Base-by-base conservation (phyloP, 1,139 yeast genomes). In the Geotrichum macrosporum region DNA sequence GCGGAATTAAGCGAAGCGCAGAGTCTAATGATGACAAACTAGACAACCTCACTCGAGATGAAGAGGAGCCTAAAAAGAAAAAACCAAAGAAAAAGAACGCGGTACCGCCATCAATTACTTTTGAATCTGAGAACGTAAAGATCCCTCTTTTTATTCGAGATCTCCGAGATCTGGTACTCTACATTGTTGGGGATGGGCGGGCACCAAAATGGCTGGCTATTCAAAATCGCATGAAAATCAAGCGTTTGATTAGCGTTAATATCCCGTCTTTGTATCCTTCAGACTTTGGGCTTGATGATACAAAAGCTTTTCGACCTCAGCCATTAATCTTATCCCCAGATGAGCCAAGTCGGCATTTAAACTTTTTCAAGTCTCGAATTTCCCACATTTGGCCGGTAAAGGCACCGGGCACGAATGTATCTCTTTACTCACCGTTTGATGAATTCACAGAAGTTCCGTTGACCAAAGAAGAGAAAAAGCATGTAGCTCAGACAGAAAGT, bases 401-500 rank as follows among this genome's bases (percentile, higher is more conserved):
- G 35, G 68, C 78, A 5, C 92, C 94, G 0, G 95, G 94, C 0
- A 73, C 78, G 2, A 75, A 74, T 46, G 78, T 76, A 24, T 68
- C 78, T 4, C 57, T 84, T 3, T 79, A 70, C 57, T 78, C 80
- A 37, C 74, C 49, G 4, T 41, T 46, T 33, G 39, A 41, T 15
- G 49, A 46, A n/a, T 73, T 86, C 42, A 69, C 78, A 3, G 73
- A 73, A 46, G 72, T 77, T 9, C 80, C 81, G 0, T 64, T 81
- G 48, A 71, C 81, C 3, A 76, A 76, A 46, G 65, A 68, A 34
- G 89, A 84, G 53, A 76, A 71, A 58, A 67, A 41, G 37, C 48
- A 47, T 18, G 19, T 19, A 15, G 15, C 34, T 24, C 57, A 19
- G 51, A 30, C 15, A 38, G 42, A 9, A 24, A 37, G 27, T 26